phyloP scores from a whole-genome alignment of 192 early-diverging fungal species.

The Backusella macrospora region DNA sequence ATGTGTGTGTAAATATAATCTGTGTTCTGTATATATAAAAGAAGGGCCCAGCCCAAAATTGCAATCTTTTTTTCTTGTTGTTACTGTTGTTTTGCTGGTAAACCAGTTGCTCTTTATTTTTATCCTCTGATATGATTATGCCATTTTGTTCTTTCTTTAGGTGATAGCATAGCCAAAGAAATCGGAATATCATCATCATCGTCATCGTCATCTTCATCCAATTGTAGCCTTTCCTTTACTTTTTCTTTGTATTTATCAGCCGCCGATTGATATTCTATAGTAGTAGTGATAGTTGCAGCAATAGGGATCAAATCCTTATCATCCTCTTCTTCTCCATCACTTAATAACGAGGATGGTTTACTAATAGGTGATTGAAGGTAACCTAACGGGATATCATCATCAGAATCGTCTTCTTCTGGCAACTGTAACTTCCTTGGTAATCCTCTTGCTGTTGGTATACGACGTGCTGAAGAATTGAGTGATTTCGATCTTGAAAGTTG shows the following conservation, averaged over 20 bases:
- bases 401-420: conserved; percentile 5
- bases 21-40: too few relatives aligned
- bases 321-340: conserved; percentile 36
- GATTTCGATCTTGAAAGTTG: conserved; percentile 13
- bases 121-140: neutral
- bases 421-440: neutral
- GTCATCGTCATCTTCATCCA: neutral
- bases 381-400: conserved; percentile 5
- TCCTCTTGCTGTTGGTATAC: neutral
- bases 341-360: conserved; percentile 23
- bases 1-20: too few relatives aligned
- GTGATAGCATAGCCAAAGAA: neutral
- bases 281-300: neutral
- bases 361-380: conserved; percentile 13
- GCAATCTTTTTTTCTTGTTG: neutral
- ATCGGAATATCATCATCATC: conserved; percentile 21
- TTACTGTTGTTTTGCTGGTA: neutral
- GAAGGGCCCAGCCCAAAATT: neutral
- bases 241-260: conserved; percentile 38
- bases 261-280: conserved; percentile 20
- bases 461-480: neutral
- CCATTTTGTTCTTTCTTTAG: conserved; percentile 3
- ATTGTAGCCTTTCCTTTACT: conserved; percentile 25
- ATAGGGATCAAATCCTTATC: conserved; percentile 38
- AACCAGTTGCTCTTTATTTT: neutral